Evolutionary conservation across 2,329 filamentous ascomycete species (phyloP), one percentile per base, ranked within the genome.

Genomic region (Microcyclospora tardicrescens): DNA sequence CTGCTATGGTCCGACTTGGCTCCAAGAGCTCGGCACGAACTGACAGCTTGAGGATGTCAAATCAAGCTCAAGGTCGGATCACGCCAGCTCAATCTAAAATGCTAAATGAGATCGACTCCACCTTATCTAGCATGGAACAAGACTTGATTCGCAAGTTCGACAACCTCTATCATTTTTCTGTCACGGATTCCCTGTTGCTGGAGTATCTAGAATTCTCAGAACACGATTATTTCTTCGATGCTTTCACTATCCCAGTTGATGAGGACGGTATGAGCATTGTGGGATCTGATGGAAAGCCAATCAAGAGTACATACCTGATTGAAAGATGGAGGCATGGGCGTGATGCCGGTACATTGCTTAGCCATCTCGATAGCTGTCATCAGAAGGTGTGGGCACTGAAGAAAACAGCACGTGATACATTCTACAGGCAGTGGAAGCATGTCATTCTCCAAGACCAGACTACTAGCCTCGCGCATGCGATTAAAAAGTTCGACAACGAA

Each of bases 1-100:
- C 57, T 0, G 61, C 69, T 5, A 64, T 81, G 28, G 67, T 81
- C 28, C 73, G 78, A 0, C 71, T 82, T 3, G 78, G 79, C 0
- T 67, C 66, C 1, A 67, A 67, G 19, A 74, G 68, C 2, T 72
- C 47, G 5, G 12, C 34, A 15, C 34, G 74, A 39, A 77, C 73
- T 0, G 63, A 69, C 24, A 47, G 55, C 2, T 53, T 81, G 0
- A 50, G 68, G 12, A 49, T 52, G 0, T 54, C 66, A 6, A 75
- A 71, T 38, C 62, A 44, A 34, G 32, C 12, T 10, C 11, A 12
- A 19, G 29, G 30, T 19, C 3, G 78, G 6, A 58, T 62, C 0
- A 37, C 47, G 0, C 55, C 67, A 5, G 19, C 5, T 24, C 28
- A 33, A 10, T 32, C 46, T 37, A 29, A 41, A 15, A 31, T 16